phyloP scores from a whole-genome alignment of 1,139 yeast genomes.

The Pichia sp. region DNA sequence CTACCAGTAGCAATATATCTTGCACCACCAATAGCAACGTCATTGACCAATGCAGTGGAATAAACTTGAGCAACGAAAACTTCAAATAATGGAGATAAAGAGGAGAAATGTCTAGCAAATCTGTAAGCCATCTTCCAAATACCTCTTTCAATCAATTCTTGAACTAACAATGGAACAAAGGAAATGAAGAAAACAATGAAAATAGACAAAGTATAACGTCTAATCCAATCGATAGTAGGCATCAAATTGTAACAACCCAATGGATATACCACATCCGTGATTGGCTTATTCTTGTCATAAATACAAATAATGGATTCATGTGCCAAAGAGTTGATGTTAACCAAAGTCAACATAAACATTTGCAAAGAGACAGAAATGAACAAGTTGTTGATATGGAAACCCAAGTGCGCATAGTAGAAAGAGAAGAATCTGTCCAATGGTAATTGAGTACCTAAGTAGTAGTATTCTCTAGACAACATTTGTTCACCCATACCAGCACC shows the following conservation, averaged over 20 bases:
- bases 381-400: slow-evolving; percentile 97
- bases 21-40: slow-evolving; percentile 98
- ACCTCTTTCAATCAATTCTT: slow-evolving; percentile 97
- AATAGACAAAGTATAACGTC: slow-evolving; percentile 95
- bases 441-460: slow-evolving; percentile 93
- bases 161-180: slow-evolving; percentile 91
- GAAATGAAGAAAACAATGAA: slow-evolving; percentile 98
- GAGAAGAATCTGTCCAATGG: slow-evolving; percentile 97
- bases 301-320: slow-evolving; percentile 84
- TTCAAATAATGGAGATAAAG: slow-evolving; percentile 95
- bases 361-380: slow-evolving; percentile 93
- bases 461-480: slow-evolving; percentile 96
- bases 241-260: slow-evolving; percentile 87
- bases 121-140: slow-evolving; percentile 92
- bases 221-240: slow-evolving; percentile 94
- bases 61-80: slow-evolving; percentile 98
- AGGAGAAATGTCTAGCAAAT: slow-evolving; percentile 79
- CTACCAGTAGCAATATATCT: slow-evolving; percentile 98
- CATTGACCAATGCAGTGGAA: slow-evolving; percentile 84
- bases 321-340: slow-evolving; percentile 86
- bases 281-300: slow-evolving; percentile 77
- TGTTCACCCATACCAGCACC: slow-evolving; percentile 99
- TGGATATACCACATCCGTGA: slow-evolving; percentile 80
- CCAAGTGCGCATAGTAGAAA: slow-evolving; percentile 97
- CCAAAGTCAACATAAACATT: slow-evolving; percentile 83